These are phyloP conservation scores for Coriaria nepalensis DNA, from an alignment of 306 rosid genomes.

Conservation along the genomic window DNA sequence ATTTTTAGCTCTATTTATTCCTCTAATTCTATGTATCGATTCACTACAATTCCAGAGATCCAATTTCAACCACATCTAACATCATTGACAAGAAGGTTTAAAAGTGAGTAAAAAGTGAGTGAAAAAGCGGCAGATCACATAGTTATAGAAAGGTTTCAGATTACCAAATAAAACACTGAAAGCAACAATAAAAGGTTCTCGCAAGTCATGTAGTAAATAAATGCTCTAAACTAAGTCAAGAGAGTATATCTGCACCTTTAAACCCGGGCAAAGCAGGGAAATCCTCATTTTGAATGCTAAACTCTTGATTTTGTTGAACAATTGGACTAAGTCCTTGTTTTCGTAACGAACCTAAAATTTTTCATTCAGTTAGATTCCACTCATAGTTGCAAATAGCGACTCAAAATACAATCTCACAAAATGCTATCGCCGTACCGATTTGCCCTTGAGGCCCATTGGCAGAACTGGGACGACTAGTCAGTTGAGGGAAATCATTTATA, in stretches of 20 bases:
- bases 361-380: slow-evolving; percentile 11
- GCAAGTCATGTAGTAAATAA: slow-evolving; percentile 4
- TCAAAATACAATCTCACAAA: background rate
- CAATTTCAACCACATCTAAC: no score
- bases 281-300: slow-evolving; percentile 95
- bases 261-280: slow-evolving; percentile 95
- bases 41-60: no score
- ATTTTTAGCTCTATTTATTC: no score
- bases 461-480: slow-evolving; percentile 86
- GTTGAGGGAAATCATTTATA: slow-evolving; percentile 82
- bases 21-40: no score
- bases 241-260: slow-evolving; percentile 54
- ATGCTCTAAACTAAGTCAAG: slow-evolving; percentile 3
- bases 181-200: background rate
- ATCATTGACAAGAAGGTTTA: background rate
- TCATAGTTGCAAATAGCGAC: slow-evolving; percentile 1
- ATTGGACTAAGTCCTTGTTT: slow-evolving; percentile 95
- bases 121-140: background rate
- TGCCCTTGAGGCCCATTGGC: slow-evolving; percentile 99
- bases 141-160: no score
- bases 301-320: slow-evolving; percentile 96
- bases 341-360: slow-evolving; percentile 72
- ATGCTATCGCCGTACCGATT: slow-evolving; percentile 33
- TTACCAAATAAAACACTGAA: background rate
- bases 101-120: background rate